A percentile compares a stretch with the other conserved stretches of the same genome.
Evolutionary conservation across 805 yeast species (phyloP).

Genomic region (Metschnikowia henanensis): DNA sequence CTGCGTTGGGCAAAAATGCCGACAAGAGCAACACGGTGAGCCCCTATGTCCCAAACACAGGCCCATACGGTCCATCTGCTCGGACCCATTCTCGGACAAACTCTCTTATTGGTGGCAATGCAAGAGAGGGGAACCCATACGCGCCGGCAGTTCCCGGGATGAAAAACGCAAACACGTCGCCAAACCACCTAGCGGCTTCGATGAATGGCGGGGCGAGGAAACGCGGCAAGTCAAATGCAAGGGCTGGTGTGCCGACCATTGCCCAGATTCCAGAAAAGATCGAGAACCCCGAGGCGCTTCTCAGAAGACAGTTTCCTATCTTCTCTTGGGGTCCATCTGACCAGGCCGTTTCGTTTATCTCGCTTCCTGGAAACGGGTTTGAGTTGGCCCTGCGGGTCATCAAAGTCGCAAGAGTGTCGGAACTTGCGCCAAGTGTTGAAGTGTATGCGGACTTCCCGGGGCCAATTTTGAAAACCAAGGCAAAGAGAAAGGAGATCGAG

Average conservation of each 20-base stretch:
- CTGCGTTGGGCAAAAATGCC: slow-evolving; percentile 23
- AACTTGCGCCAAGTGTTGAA: slow-evolving; percentile 24
- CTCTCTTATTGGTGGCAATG: slow-evolving; percentile 40
- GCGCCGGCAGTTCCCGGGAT: slow-evolving; percentile 26
- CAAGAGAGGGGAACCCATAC: slow-evolving; percentile 42
- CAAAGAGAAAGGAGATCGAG: slow-evolving; percentile 65
- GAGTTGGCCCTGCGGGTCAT: slow-evolving; percentile 32
- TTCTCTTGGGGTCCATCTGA: slow-evolving; percentile 56
- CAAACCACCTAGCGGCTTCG: slow-evolving; percentile 1
- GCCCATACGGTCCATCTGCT: slow-evolving; percentile 44
- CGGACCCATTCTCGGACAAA: slow-evolving; percentile 41
- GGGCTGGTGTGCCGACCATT: slow-evolving; percentile 8
- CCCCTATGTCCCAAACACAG: slow-evolving; percentile 45
- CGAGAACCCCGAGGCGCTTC: slow-evolving; percentile 54
- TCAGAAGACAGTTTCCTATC: slow-evolving; percentile 69
- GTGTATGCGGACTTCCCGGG: slow-evolving; percentile 54
- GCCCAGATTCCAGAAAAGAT: slow-evolving; percentile 19
- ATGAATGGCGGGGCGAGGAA: slow-evolving; percentile 2
- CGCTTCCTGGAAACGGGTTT: slow-evolving; percentile 29
- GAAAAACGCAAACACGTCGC: slow-evolving; percentile 2
- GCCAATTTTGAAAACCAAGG: slow-evolving; percentile 58
- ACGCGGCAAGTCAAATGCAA: slow-evolving; percentile 14
- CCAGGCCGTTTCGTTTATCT: slow-evolving; percentile 26
- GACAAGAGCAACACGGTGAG: slow-evolving; percentile 28
- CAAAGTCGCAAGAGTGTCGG: slow-evolving; percentile 28